Percentiles rank a stretch among this genome's conserved stretches.
Evolutionary conservation across 106 monocot species (phyloP).

Genomic region (Acanthochlamys bracteata): DNA sequence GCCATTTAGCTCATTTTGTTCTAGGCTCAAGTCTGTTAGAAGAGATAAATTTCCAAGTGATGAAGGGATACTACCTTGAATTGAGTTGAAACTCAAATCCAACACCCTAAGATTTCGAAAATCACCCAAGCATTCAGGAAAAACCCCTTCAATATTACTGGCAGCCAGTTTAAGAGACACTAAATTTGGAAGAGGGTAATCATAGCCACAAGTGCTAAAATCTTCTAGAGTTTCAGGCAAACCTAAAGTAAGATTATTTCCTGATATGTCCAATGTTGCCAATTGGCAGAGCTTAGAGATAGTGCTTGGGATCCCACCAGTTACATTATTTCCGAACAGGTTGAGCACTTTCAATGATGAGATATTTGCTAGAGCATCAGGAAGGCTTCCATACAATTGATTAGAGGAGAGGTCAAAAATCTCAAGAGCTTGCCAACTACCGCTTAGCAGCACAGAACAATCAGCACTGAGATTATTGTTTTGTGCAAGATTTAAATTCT

Average conservation of each 20-base stretch:
- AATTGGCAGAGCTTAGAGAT: slow-evolving; percentile 12
- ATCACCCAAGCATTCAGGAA: slow-evolving; percentile 11
- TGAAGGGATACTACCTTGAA: slow-evolving; percentile 5
- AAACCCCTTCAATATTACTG: background rate
- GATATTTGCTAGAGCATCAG: slow-evolving; percentile 7
- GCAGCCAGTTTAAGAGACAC: background rate
- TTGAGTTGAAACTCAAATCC: slow-evolving; percentile 1
- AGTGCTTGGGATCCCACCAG: slow-evolving; percentile 8
- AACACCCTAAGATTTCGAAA: background rate
- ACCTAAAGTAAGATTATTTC: slow-evolving; percentile 5
- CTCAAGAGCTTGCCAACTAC: background rate
- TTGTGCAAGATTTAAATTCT: slow-evolving; percentile 1
- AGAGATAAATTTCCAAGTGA: slow-evolving; percentile 1
- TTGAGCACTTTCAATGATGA: slow-evolving; percentile 5
- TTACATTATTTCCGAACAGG: background rate
- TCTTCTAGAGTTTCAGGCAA: slow-evolving; percentile 4
- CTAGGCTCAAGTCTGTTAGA: slow-evolving; percentile 1
- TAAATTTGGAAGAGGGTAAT: background rate
- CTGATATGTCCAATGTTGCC: background rate
- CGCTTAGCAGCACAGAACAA: background rate
- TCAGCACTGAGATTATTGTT: slow-evolving; percentile 6
- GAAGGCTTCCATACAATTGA: slow-evolving; percentile 1
- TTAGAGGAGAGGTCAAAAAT: background rate
- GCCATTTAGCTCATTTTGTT: slow-evolving; percentile 9
- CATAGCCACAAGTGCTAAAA: background rate